phyloP scores from a whole-genome alignment of 345 rosid genomes.

The Nephelium lappaceum region DNA sequence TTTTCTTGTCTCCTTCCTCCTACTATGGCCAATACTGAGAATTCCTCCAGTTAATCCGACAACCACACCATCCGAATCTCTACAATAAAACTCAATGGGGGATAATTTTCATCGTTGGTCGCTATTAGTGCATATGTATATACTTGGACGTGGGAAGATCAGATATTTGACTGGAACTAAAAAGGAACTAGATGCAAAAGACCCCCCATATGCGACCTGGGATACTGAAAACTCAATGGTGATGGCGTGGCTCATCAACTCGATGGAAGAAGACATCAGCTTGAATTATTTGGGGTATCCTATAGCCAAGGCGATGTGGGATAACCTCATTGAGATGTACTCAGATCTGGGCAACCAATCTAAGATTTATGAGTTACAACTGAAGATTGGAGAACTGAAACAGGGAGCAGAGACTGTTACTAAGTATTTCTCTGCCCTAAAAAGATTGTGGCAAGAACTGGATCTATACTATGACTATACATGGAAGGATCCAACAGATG shows the following conservation, averaged over 20 bases:
- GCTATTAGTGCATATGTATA: neutral
- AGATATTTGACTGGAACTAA: neutral
- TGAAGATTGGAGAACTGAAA: neutral
- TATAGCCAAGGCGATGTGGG: neutral
- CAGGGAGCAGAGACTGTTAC: too few species aligned
- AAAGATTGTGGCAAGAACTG: too few species aligned
- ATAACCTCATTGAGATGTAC: neutral
- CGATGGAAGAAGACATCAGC: neutral
- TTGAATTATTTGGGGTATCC: neutral
- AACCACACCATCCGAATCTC: neutral
- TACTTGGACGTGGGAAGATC: conserved; percentile 2
- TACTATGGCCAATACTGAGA: too few species aligned
- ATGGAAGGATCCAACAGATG: too few species aligned
- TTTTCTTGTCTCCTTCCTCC: too few species aligned
- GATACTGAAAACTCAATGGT: neutral
- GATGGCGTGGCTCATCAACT: neutral
- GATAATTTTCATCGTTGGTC: neutral
- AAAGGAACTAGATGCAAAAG: neutral
- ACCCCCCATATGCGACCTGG: neutral
- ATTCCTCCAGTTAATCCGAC: too few species aligned
- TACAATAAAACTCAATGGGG: neutral
- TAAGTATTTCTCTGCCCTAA: too few species aligned
- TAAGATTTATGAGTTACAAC: too few species aligned
- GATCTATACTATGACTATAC: too few species aligned
- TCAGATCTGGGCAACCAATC: neutral